These are phyloP conservation scores for Rhynchospora tenuis DNA, from an alignment of 176 grass and related monocot species.

Conservation along the genomic window DNA sequence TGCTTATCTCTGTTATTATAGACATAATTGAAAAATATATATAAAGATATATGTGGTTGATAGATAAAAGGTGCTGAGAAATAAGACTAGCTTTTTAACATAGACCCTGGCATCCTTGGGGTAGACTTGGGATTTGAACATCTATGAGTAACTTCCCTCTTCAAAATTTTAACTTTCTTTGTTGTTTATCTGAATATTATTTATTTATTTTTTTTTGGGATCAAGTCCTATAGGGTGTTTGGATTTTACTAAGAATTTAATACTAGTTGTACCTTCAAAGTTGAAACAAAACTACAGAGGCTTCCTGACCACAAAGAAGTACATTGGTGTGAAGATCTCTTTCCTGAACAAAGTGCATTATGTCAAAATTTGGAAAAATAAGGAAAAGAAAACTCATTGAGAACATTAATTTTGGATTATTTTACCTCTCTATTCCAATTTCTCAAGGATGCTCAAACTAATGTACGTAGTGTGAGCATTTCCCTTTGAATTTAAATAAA, in stretches of 20 bases:
- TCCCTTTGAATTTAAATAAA: background rate
- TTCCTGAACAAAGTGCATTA: slow-evolving; percentile 44
- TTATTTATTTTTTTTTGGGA: too few relatives aligned
- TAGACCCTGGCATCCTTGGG: background rate
- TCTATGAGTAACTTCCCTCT: background rate
- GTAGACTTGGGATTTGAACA: background rate
- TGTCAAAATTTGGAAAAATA: slow-evolving; percentile 22
- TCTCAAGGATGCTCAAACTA: background rate
- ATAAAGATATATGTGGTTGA: background rate
- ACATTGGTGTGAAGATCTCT: slow-evolving; percentile 91
- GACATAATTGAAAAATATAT: background rate
- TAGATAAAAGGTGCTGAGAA: background rate
- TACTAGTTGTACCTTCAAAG: background rate
- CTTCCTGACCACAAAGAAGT: slow-evolving; percentile 80
- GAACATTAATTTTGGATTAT: background rate
- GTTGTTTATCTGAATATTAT: background rate
- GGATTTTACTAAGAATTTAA: background rate
- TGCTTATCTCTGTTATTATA: background rate
- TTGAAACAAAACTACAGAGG: slow-evolving; percentile 36
- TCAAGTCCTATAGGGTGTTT: too few relatives aligned
- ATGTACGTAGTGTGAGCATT: background rate
- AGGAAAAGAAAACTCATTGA: background rate
- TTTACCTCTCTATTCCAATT: background rate
- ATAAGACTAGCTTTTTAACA: background rate
- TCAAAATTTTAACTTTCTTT: background rate